A percentile compares a stretch with the other conserved stretches of the same genome.
These are phyloP conservation scores for Claviceps pazoutovae DNA, from an alignment of 2,329 filamentous ascomycete species.

Conservation along the genomic window DNA sequence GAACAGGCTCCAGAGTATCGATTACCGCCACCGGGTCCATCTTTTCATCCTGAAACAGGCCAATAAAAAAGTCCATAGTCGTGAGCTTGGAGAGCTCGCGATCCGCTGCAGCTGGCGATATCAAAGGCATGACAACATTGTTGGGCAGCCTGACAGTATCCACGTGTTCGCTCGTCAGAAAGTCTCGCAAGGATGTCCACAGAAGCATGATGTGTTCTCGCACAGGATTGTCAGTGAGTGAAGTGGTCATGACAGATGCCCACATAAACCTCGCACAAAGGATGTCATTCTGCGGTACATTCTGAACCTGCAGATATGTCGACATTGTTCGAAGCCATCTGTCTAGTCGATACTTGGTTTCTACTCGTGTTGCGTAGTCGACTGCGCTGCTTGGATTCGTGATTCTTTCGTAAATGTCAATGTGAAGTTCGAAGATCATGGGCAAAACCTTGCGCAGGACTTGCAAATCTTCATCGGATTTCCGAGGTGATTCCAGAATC, in stretches of 20 bases:
- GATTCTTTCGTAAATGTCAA: conserved; percentile 46
- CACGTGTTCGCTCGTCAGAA: conserved; percentile 26
- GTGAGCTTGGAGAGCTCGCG: conserved; percentile 84
- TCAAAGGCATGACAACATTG: conserved; percentile 75
- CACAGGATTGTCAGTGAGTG: conserved; percentile 36
- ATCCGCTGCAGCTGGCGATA: conserved; percentile 72
- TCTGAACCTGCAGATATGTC: conserved; percentile 25
- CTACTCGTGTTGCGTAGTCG: conserved; percentile 31
- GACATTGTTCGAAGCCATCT: conserved; percentile 39
- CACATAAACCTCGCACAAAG: conserved; percentile 42
- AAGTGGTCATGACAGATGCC: conserved; percentile 40
- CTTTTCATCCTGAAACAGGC: conserved; percentile 71
- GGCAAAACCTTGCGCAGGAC: conserved; percentile 33
- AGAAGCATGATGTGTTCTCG: conserved; percentile 43
- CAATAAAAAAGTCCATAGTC: conserved; percentile 92
- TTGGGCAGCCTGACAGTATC: conserved; percentile 55
- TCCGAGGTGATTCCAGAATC: conserved; percentile 23
- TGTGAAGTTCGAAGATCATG: conserved; percentile 47
- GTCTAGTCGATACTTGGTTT: conserved; percentile 34
- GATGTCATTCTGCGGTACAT: conserved; percentile 20
- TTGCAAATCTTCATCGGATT: conserved; percentile 13
- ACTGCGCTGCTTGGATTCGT: conserved; percentile 42
- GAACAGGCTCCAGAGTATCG: conserved; percentile 79
- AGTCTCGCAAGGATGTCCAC: conserved; percentile 44
- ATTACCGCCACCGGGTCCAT: conserved; percentile 75